These are phyloP conservation scores for Xylariaceae sp. DNA, from an alignment of 2,329 filamentous ascomycete species.

Conservation along the genomic window DNA sequence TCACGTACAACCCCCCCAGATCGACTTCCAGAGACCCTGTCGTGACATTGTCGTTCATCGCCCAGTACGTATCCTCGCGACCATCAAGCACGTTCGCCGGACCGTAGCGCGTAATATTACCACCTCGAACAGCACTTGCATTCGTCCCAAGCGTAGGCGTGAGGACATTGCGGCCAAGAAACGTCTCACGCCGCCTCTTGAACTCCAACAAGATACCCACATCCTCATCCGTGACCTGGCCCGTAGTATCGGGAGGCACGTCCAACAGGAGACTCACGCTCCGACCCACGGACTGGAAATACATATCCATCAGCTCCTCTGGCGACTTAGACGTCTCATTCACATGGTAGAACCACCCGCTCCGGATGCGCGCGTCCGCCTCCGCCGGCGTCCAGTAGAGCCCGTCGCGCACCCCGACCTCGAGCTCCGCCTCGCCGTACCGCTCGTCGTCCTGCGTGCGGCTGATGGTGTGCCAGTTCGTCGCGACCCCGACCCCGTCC, in stretches of 20 bases:
- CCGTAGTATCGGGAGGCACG: conserved; percentile 22
- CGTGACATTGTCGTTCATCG: conserved; percentile 16
- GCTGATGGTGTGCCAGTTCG: conserved; percentile 27
- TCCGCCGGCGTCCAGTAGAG: conserved; percentile 26
- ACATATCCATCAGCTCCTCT: conserved; percentile 22
- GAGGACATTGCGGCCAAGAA: conserved; percentile 16
- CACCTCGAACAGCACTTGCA: conserved; percentile 18
- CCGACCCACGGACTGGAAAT: conserved; percentile 21
- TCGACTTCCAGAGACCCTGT: conserved; percentile 23
- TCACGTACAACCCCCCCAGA: conserved; percentile 9
- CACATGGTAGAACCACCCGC: conserved; percentile 26
- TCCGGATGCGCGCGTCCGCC: conserved; percentile 22
- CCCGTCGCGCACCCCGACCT: conserved; percentile 22
- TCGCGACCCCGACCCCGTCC: conserved; percentile 20
- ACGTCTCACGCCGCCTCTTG: conserved; percentile 17
- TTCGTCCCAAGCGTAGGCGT: conserved; percentile 1
- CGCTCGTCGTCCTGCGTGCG: conserved; percentile 24
- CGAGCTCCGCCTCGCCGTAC: conserved; percentile 18
- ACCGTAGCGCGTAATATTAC: conserved; percentile 13
- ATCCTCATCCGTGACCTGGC: conserved; percentile 14
- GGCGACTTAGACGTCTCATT: conserved; percentile 21
- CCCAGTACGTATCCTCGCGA: conserved; percentile 20
- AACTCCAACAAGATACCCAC: conserved; percentile 16
- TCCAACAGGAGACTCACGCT: conserved; percentile 24
- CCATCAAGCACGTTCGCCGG: conserved; percentile 19